Evolutionary conservation across 805 yeast species (phyloP).

Genomic region (Sugiyamaella qingdaonensis): DNA sequence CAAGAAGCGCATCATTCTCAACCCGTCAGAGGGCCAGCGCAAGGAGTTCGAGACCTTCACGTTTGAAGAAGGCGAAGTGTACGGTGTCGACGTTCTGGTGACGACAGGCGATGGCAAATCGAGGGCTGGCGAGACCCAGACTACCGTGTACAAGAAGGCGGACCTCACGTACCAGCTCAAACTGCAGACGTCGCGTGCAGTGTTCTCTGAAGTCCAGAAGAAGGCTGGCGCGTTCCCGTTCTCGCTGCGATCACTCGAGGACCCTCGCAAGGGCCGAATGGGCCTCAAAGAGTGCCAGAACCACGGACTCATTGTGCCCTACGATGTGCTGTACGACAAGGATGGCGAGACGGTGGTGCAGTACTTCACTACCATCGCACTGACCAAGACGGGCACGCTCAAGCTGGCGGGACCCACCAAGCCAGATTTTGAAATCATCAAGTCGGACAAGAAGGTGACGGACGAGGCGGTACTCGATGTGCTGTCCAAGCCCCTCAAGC

Average conservation of each 20-base stretch:
- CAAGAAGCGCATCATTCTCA: constrained; percentile 68
- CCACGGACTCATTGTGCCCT: constrained; percentile 63
- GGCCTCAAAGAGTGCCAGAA: constrained; percentile 68
- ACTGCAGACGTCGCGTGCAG: constrained; percentile 65
- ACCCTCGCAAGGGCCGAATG: constrained; percentile 66
- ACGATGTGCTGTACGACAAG: constrained; percentile 65
- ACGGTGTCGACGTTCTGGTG: constrained; percentile 67
- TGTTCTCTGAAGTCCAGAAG: constrained; percentile 62
- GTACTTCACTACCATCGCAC: constrained; percentile 68
- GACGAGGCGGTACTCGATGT: constrained; percentile 34
- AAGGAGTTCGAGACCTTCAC: constrained; percentile 56
- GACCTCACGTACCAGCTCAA: constrained; percentile 65
- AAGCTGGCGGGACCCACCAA: constrained; percentile 54
- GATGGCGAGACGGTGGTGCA: constrained; percentile 65
- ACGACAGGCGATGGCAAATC: constrained; percentile 70
- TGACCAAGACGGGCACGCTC: constrained; percentile 68
- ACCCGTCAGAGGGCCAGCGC: constrained; percentile 67
- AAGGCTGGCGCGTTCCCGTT: constrained; percentile 67
- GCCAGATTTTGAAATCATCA: constrained; percentile 47
- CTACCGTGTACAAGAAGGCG: constrained; percentile 68
- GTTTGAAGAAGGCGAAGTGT: constrained; percentile 73
- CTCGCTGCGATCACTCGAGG: constrained; percentile 59
- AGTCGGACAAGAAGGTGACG: constrained; percentile 52
- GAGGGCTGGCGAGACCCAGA: constrained; percentile 52
- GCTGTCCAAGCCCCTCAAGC: constrained; percentile 50